Percentiles rank a stretch among this genome's conserved stretches.
These are phyloP conservation scores for Suillus clintonianus DNA, from an alignment of 768 basidiomycete species.

Conservation along the genomic window DNA sequence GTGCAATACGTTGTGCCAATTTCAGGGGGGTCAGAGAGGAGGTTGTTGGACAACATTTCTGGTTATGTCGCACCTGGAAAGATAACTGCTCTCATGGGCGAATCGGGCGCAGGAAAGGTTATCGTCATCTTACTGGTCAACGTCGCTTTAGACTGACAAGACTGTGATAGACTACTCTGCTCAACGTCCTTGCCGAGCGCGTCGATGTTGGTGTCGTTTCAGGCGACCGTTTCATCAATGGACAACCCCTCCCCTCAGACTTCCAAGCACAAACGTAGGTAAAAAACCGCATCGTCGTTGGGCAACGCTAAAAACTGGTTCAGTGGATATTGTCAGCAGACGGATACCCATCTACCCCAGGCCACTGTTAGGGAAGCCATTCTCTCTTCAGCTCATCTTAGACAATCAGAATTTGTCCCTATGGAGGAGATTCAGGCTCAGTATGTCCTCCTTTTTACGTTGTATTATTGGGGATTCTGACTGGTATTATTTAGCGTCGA, in stretches of 20 bases:
- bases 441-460: constrained; percentile 40
- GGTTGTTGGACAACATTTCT: constrained; percentile 69
- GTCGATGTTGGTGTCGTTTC: constrained; percentile 37
- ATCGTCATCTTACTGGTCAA: constrained; percentile 19
- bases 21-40: constrained; percentile 38
- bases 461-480: background rate
- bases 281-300: no score
- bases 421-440: constrained; percentile 76
- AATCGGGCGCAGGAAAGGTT: constrained; percentile 51
- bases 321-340: constrained; percentile 86
- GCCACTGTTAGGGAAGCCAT: constrained; percentile 81
- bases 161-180: constrained; percentile 44
- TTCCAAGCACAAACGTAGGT: constrained; percentile 57
- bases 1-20: constrained; percentile 60
- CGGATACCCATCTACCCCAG: constrained; percentile 76
- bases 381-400: constrained; percentile 74
- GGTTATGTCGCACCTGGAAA: constrained; percentile 84
- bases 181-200: constrained; percentile 48
- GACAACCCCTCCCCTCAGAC: constrained; percentile 44
- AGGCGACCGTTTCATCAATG: constrained; percentile 48
- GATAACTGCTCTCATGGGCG: constrained; percentile 78
- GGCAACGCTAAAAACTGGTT: background rate
- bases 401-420: constrained; percentile 70
- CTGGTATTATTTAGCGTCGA: constrained; percentile 41
- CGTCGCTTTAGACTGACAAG: background rate